A percentile compares a stretch with the other conserved stretches of the same genome.
phyloP scores from a whole-genome alignment of 306 rosid genomes.

The Cicer yamashitae region DNA sequence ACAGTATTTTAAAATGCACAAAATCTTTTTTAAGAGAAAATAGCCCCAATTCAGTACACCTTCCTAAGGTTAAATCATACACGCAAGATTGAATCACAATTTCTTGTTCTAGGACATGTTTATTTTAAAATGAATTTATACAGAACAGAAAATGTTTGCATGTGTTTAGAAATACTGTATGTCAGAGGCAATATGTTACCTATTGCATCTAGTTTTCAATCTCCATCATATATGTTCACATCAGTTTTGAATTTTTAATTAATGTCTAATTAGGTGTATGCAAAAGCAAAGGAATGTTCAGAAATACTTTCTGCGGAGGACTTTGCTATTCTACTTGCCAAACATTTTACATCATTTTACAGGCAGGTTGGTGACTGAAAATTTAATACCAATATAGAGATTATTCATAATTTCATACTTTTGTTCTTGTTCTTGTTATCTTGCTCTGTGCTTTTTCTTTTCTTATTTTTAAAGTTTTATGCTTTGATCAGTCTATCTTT shows the following conservation, averaged over 20 bases:
- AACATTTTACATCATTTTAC: conserved; percentile 81
- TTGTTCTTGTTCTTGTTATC: background rate
- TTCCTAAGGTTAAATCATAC: background rate
- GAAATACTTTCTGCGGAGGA: conserved; percentile 77
- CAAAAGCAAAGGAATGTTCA: conserved; percentile 81
- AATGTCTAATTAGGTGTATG: conserved; percentile 72
- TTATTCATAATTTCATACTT: background rate
- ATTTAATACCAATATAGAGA: conserved; percentile 20
- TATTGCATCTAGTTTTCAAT: conserved; percentile 12
- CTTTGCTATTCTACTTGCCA: conserved; percentile 84
- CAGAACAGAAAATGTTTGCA: conserved; percentile 28
- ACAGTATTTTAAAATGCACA: too few species aligned
- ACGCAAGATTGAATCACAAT: background rate
- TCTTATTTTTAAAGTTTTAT: conserved; percentile 6
- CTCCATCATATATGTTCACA: conserved; percentile 9
- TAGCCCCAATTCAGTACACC: too few species aligned
- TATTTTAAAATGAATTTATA: conserved; percentile 17
- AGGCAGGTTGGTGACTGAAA: conserved; percentile 58
- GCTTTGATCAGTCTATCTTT: background rate
- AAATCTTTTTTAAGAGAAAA: too few species aligned
- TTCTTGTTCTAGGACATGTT: conserved; percentile 18
- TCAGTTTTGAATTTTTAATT: conserved; percentile 33
- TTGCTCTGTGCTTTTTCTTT: background rate
- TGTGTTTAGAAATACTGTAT: background rate
- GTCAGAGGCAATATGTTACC: background rate